These are phyloP conservation scores for Colletotrichum magnum DNA, from an alignment of 2,329 filamentous ascomycete species.

Conservation along the genomic window DNA sequence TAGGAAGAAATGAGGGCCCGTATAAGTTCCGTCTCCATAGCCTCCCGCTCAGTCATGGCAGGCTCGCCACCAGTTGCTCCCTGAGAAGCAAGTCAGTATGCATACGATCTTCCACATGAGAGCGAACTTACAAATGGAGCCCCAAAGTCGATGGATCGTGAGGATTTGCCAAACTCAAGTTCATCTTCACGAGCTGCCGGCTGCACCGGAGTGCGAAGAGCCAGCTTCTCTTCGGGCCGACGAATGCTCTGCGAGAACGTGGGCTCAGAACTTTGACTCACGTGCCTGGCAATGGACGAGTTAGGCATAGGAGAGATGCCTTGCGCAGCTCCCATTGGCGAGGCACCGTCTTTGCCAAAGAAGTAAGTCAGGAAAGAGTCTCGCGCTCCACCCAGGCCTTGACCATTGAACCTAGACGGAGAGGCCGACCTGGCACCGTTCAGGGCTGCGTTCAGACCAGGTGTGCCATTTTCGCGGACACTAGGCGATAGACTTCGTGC, in stretches of 20 bases:
- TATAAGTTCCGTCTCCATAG: conserved; percentile 97
- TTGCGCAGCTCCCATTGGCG: conserved; percentile 55
- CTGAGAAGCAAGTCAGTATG: conserved; percentile 53
- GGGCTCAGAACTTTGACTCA: conserved; percentile 83
- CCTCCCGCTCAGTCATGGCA: conserved; percentile 93
- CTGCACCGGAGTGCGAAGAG: conserved; percentile 65
- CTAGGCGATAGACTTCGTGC: conserved; percentile 87
- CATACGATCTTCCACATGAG: background rate
- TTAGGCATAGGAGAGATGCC: conserved; percentile 56
- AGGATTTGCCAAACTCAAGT: conserved; percentile 56
- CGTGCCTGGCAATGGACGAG: conserved; percentile 71
- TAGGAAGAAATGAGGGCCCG: conserved; percentile 96
- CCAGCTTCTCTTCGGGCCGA: conserved; percentile 72
- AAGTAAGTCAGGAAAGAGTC: conserved; percentile 99
- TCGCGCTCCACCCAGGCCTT: conserved; percentile 73
- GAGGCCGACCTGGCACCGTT: conserved; percentile 76
- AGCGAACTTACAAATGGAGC: conserved; percentile 71
- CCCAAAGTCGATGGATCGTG: conserved; percentile 57
- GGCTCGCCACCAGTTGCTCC: conserved; percentile 76
- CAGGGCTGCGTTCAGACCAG: conserved; percentile 74
- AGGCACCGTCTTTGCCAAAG: conserved; percentile 91
- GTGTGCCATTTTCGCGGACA: conserved; percentile 76
- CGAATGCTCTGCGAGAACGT: conserved; percentile 88
- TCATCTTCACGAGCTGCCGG: conserved; percentile 56
- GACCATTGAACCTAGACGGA: conserved; percentile 73